Percentiles rank a stretch among this genome's conserved stretches.
phyloP scores from a whole-genome alignment of 1,139 yeast species.

The Fermentozyma sake region DNA sequence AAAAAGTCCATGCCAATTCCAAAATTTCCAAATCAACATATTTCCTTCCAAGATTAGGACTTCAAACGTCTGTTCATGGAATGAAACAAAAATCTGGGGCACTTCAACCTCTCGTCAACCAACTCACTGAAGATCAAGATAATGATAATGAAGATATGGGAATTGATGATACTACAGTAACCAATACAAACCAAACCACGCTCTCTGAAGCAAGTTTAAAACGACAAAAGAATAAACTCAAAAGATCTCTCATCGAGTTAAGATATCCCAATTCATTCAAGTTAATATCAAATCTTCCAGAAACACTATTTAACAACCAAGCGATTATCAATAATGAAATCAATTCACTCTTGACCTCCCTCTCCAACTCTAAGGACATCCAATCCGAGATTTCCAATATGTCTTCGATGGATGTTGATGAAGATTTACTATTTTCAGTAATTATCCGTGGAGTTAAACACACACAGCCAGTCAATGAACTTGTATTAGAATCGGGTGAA shows the following conservation, averaged over 20 bases:
- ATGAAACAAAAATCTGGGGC: conserved; percentile 18
- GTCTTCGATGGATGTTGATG: conserved; percentile 32
- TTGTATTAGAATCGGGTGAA: conserved; percentile 6
- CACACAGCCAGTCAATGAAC: conserved; percentile 7
- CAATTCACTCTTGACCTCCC: conserved; percentile 18
- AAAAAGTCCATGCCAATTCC: conserved; percentile 11
- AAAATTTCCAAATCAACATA: conserved; percentile 40
- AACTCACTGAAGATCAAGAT: conserved; percentile 28
- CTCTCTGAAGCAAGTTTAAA: conserved; percentile 32
- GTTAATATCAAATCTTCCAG: conserved; percentile 33
- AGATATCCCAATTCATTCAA: conserved; percentile 39
- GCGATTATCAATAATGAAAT: conserved; percentile 30
- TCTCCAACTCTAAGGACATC: conserved; percentile 15
- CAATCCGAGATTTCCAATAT: conserved; percentile 20
- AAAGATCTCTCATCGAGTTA: conserved; percentile 28
- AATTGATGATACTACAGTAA: conserved; percentile 18
- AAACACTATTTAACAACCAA: conserved; percentile 33
- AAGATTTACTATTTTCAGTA: conserved; percentile 37
- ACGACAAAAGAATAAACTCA: conserved; percentile 30
- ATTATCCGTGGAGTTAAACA: conserved; percentile 27
- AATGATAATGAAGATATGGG: conserved; percentile 45
- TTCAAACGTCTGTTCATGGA: conserved; percentile 46
- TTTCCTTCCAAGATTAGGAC: conserved; percentile 43
- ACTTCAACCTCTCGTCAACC: conserved; percentile 19
- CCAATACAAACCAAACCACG: conserved; percentile 11